Conservation (phyloP, 2,329 filamentous ascomycete species). For the Pyrenochaeta sp. region DNA sequence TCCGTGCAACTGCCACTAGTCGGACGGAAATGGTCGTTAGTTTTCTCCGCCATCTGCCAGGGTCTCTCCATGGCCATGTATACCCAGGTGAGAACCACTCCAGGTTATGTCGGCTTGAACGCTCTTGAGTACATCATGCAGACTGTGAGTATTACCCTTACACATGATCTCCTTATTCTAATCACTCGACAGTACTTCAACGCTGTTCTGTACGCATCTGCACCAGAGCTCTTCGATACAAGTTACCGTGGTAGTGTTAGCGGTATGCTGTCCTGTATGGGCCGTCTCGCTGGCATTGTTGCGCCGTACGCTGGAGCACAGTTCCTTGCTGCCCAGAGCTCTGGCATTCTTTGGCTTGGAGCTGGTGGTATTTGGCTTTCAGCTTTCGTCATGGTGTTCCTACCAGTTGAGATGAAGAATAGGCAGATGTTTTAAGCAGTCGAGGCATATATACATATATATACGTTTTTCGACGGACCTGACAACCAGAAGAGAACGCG, state of each 20-base stretch:
- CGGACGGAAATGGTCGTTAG: slow-evolving; percentile 40
- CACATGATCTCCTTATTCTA: not conserved
- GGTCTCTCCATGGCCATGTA: slow-evolving; percentile 44
- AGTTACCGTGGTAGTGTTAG: slow-evolving; percentile 41
- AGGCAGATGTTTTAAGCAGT: slow-evolving; percentile 38
- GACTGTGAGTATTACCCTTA: slow-evolving; percentile 22
- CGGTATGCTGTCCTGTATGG: slow-evolving; percentile 40
- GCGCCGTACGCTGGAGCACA: slow-evolving; percentile 40
- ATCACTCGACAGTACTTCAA: slow-evolving; percentile 33
- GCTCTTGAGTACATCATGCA: slow-evolving; percentile 46
- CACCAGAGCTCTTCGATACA: slow-evolving; percentile 40
- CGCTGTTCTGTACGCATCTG: slow-evolving; percentile 40
- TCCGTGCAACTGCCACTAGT: slow-evolving; percentile 39
- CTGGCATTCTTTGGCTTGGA: slow-evolving; percentile 40
- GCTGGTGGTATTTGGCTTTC: slow-evolving; percentile 42
- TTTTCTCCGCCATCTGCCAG: slow-evolving; percentile 38
- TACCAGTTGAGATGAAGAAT: slow-evolving; percentile 42
- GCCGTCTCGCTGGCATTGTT: slow-evolving; percentile 38
- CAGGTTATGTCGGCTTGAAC: slow-evolving; percentile 38
- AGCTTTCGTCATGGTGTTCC: slow-evolving; percentile 37
- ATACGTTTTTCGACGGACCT: not conserved
- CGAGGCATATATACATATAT: not conserved
- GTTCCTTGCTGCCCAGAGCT: slow-evolving; percentile 27
- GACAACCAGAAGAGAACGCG: not conserved
- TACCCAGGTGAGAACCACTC: slow-evolving; percentile 36